These are phyloP conservation scores for Closterium sp. DNA, from an alignment of 139 green algal species.

Conservation along the genomic window DNA sequence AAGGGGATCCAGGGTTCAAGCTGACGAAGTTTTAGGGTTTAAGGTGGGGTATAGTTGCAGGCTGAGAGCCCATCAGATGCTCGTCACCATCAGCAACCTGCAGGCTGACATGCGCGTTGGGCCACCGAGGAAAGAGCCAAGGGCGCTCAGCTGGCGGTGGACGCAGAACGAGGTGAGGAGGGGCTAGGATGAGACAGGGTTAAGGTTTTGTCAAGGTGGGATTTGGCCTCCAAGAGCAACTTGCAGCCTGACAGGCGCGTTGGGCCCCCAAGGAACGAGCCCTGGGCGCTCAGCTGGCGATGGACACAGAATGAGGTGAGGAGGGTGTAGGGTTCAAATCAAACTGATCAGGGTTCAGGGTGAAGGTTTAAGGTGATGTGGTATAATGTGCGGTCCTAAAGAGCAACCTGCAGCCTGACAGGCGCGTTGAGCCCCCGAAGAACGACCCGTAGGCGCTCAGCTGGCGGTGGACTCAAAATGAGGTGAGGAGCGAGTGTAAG, in stretches of 20 bases:
- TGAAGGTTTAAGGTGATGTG: no score
- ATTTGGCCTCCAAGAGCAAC: no score
- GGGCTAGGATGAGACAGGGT: no score
- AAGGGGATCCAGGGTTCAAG: no score
- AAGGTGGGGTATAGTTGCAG: no score
- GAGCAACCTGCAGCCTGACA: neutral
- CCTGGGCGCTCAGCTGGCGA: neutral
- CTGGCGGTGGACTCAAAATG: neutral
- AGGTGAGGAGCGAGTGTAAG: no score
- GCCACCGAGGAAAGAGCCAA: neutral
- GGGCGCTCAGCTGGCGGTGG: neutral
- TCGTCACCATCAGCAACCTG: neutral
- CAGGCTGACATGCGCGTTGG: neutral
- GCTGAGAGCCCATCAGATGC: neutral
- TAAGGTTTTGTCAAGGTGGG: no score
- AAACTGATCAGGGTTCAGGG: neutral
- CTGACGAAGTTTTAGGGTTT: no score
- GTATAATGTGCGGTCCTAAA: no score
- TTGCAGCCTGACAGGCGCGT: neutral
- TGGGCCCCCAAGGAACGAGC: neutral
- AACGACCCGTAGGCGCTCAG: neutral
- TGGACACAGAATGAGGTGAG: neutral
- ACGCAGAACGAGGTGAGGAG: neutral
- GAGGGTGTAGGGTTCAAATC: no score
- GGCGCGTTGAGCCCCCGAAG: neutral